Conservation (phyloP, 805 yeast genomes). For the Candida stauntonica region DNA sequence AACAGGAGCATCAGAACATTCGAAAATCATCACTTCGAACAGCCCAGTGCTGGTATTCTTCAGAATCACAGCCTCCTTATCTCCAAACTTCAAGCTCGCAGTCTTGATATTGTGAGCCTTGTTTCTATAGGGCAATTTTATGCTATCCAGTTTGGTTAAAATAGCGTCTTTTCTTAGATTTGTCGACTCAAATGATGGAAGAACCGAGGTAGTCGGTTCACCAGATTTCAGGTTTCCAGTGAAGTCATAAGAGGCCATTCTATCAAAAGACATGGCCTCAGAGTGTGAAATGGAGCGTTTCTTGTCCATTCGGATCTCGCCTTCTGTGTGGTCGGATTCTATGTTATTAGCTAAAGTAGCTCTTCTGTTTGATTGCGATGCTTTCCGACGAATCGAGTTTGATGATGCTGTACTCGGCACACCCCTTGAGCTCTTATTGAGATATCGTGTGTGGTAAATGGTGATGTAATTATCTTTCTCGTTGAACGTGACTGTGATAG, state of each 20-base stretch:
- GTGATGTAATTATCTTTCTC: conserved; percentile 39
- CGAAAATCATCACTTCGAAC: conserved; percentile 49
- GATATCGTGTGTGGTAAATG: conserved; percentile 53
- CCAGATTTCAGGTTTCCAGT: conserved; percentile 42
- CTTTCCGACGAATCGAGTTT: conserved; percentile 15
- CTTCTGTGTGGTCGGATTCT: conserved; percentile 5
- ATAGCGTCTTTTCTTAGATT: conserved; percentile 60
- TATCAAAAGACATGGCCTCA: conserved; percentile 38
- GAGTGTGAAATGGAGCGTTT: conserved; percentile 35
- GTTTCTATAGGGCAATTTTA: conserved; percentile 30
- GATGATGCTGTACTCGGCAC: neutral
- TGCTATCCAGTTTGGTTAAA: conserved; percentile 53
- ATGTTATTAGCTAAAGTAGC: conserved; percentile 6
- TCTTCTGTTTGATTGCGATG: conserved; percentile 21
- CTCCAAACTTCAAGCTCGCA: conserved; percentile 39
- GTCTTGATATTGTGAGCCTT: conserved; percentile 32
- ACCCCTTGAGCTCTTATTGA: conserved; percentile 23
- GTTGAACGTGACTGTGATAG: conserved; percentile 55
- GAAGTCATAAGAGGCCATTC: conserved; percentile 41
- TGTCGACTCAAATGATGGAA: conserved; percentile 34
- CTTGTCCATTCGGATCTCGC: conserved; percentile 19
- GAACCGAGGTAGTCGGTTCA: conserved; percentile 38
- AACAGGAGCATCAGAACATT: conserved; percentile 29
- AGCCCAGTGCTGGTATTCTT: conserved; percentile 39
- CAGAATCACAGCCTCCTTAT: conserved; percentile 59